Percentiles rank a stretch among this genome's conserved stretches.
phyloP scores from a whole-genome alignment of 768 basidiomycete genomes.

The Infundibulicybe gibba region DNA sequence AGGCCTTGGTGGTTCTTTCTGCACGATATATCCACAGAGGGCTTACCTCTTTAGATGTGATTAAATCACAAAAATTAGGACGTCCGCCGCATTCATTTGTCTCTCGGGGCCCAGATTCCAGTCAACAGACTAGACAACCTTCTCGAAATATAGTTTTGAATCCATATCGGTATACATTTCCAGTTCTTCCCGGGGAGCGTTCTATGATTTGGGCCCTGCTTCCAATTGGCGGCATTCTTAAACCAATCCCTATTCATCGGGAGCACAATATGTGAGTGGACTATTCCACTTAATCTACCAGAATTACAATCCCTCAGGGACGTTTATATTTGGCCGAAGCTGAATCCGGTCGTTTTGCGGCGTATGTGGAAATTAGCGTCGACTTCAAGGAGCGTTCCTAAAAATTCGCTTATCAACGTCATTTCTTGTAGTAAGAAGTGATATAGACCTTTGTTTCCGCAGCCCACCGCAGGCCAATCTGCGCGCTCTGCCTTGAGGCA shows the following conservation, averaged over 20 bases:
- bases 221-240: constrained; percentile 24
- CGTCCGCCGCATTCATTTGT: constrained; percentile 23
- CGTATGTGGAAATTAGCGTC: constrained; percentile 14
- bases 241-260: not conserved
- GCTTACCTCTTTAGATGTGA: constrained; percentile 27
- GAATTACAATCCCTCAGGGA: constrained; percentile 7
- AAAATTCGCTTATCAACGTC: too few species aligned
- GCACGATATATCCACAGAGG: constrained; percentile 24
- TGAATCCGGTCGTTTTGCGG: constrained; percentile 28
- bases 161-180: constrained; percentile 8
- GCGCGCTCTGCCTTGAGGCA: too few species aligned
- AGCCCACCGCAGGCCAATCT: too few species aligned
- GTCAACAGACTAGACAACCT: too few species aligned
- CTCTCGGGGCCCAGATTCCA: constrained; percentile 11
- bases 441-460: too few species aligned
- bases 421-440: too few species aligned
- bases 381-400: too few species aligned
- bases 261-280: too few species aligned
- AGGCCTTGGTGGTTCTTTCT: constrained; percentile 27
- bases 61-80: too few species aligned
- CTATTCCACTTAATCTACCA: too few species aligned
- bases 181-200: constrained; percentile 21
- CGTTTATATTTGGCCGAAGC: constrained; percentile 30
- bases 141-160: not conserved
- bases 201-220: constrained; percentile 33